These are phyloP conservation scores for Wallacemonas rigidus DNA, from an alignment of 208 protist species.

Conservation along the genomic window DNA sequence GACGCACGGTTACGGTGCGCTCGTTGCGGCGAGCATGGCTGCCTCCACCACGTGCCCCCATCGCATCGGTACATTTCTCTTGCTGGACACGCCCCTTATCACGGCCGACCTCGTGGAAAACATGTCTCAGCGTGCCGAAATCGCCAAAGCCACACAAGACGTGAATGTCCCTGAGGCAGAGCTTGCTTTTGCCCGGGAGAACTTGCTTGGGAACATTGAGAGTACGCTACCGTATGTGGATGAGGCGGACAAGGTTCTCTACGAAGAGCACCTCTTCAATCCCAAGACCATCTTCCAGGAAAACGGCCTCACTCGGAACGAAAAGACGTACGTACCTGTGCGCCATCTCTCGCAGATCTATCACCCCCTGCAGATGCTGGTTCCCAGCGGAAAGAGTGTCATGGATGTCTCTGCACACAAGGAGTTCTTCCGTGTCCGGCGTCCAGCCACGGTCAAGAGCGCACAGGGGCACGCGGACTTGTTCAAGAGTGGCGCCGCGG, in stretches of 20 bases:
- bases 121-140: constrained; percentile 51
- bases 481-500: constrained; percentile 51
- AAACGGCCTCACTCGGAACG: constrained; percentile 53
- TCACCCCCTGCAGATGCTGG: constrained; percentile 80
- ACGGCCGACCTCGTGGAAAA: constrained; percentile 63
- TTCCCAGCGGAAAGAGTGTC: constrained; percentile 48
- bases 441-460: constrained; percentile 60
- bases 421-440: constrained; percentile 73
- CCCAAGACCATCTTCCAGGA: constrained; percentile 32
- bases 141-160: constrained; percentile 66
- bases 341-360: constrained; percentile 55
- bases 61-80: constrained; percentile 67
- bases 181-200: constrained; percentile 63
- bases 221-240: constrained; percentile 38
- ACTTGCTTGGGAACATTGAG: background rate
- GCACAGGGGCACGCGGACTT: constrained; percentile 57
- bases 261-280: constrained; percentile 51
- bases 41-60: constrained; percentile 56
- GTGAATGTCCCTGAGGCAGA: constrained; percentile 73
- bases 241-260: constrained; percentile 63
- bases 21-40: constrained; percentile 80
- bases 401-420: constrained; percentile 69
- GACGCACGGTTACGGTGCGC: constrained; percentile 70
- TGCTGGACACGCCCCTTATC: constrained; percentile 79
- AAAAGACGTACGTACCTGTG: constrained; percentile 65